Evolutionary conservation across 306 rosid genomes (phyloP).

Genomic region (Dalbergia oliveri): DNA sequence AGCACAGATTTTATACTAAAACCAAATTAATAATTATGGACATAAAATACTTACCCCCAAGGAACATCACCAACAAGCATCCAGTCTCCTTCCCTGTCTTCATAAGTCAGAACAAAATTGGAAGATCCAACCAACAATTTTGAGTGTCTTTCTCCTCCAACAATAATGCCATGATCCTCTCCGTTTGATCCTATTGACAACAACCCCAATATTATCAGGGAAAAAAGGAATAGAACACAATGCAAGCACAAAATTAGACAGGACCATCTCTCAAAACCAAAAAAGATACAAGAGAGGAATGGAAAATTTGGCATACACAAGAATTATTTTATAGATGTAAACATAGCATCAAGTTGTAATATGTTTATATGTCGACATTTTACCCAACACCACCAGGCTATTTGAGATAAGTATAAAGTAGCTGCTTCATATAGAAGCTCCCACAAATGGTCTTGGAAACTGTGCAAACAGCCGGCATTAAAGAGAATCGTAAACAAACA

Average conservation of each 20-base stretch:
- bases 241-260: conserved; percentile 17
- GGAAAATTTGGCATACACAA: neutral
- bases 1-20: conserved; percentile 4
- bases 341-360: conserved; percentile 6
- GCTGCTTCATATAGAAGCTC: conserved; percentile 29
- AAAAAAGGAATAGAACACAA: neutral
- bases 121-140: conserved; percentile 78
- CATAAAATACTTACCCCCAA: conserved; percentile 71
- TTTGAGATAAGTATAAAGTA: conserved; percentile 10
- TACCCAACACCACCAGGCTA: neutral
- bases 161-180: conserved; percentile 52
- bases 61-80: conserved; percentile 99
- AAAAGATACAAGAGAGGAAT: neutral
- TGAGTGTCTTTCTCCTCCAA: conserved; percentile 57
- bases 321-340: conserved; percentile 3
- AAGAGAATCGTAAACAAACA: neutral
- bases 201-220: conserved; percentile 21
- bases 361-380: conserved; percentile 3
- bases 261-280: neutral
- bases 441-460: neutral
- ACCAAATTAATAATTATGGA: conserved; percentile 5
- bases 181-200: conserved; percentile 61
- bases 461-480: neutral
- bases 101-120: conserved; percentile 86
- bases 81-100: conserved; percentile 99